Conservation (phyloP, 176 grass and related monocot species). For the Tillandsia leiboldiana region DNA sequence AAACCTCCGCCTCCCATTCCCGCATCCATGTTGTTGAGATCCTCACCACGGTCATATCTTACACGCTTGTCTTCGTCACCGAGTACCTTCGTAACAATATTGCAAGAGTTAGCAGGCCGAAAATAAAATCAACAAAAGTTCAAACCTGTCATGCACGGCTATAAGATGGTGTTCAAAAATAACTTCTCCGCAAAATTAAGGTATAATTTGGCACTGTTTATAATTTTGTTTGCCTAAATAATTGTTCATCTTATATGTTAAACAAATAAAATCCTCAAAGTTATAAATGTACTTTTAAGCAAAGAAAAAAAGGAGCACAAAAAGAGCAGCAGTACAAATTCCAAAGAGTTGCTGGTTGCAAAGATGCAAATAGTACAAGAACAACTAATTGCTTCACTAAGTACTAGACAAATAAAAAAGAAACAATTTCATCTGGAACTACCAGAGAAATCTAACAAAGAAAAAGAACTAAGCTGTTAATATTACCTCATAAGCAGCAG, state of each 20-base stretch:
- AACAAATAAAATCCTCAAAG: no score
- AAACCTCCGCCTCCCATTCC: constrained; percentile 56
- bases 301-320: no score
- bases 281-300: no score
- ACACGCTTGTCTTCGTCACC: constrained; percentile 88
- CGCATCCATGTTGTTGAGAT: constrained; percentile 71
- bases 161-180: not conserved
- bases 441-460: not conserved
- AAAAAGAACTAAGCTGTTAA: not conserved
- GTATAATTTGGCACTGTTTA: no score
- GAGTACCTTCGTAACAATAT: constrained; percentile 45
- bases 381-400: not conserved
- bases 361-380: no score
- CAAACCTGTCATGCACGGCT: not conserved
- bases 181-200: not conserved
- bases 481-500: constrained; percentile 84
- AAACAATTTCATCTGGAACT: not conserved
- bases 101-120: not conserved
- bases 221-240: no score
- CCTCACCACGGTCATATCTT: constrained; percentile 84
- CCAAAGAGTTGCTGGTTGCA: no score
- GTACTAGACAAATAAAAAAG: not conserved
- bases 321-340: no score
- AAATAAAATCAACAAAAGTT: not conserved
- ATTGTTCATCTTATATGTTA: no score